Percentiles rank a stretch among this genome's conserved stretches.
Conservation (phyloP, 352 stramenopile genomes). For the Elongisporangium senticosum region DNA sequence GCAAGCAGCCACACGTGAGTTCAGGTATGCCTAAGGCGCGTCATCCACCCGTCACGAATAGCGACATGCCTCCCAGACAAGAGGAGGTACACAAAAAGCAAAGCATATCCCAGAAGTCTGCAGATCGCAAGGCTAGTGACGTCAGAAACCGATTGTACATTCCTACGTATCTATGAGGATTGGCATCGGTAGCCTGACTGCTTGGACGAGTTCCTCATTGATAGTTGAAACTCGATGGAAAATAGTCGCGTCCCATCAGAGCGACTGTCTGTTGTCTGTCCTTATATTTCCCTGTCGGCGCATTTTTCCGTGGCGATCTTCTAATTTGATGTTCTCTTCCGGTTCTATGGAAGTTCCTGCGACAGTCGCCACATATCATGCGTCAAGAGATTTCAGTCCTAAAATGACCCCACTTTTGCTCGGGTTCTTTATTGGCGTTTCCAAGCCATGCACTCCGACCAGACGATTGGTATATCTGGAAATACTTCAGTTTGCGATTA, state of each 20-base stretch:
- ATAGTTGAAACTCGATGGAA: not conserved
- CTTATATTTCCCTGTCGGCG: not conserved
- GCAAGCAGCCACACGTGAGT: not conserved
- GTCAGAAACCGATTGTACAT: slow-evolving; percentile 6
- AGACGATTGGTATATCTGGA: not conserved
- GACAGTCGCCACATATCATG: not conserved
- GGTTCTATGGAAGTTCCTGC: not conserved
- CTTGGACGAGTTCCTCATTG: not conserved
- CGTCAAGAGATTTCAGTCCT: not conserved
- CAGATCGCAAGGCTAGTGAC: not conserved
- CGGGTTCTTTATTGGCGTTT: no score
- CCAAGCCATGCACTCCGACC: not conserved
- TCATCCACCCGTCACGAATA: not conserved
- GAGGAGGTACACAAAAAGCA: not conserved
- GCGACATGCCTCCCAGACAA: not conserved
- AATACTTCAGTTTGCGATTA: not conserved
- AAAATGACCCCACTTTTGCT: no score
- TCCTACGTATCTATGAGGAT: slow-evolving; percentile 7
- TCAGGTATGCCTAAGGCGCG: no score
- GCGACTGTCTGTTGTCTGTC: not conserved
- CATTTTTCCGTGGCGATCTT: not conserved
- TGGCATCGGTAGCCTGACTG: not conserved
- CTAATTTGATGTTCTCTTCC: not conserved
- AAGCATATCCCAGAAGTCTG: not conserved
- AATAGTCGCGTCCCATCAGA: not conserved